Evolutionary conservation across 768 basidiomycete species (phyloP).

Genomic region (Boletus vermiculosoides): DNA sequence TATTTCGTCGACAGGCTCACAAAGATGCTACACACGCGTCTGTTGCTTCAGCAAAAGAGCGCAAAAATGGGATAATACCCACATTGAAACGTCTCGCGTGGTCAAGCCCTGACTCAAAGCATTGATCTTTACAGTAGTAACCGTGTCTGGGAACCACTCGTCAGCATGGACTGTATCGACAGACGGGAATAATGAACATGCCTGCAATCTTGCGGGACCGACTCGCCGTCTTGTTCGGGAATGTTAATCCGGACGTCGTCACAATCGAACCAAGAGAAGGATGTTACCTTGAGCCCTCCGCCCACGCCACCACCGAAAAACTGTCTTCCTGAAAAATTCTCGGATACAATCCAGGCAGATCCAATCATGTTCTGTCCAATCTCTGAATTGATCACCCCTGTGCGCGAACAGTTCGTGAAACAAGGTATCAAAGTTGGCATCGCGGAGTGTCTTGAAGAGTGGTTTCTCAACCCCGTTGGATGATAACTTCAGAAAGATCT

Average conservation of each 20-base stretch:
- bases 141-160: constrained; percentile 4
- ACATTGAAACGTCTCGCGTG: constrained; percentile 15
- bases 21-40: constrained; percentile 2
- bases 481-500: not conserved
- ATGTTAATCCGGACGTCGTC: not conserved
- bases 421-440: constrained; percentile 4
- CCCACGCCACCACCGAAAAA: constrained; percentile 12
- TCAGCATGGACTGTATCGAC: not conserved
- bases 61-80: not conserved
- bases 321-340: constrained; percentile 5
- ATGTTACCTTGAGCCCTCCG: constrained; percentile 8
- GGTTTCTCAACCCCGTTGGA: constrained; percentile 2
- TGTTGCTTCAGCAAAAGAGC: not conserved
- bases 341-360: constrained; percentile 2
- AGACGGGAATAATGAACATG: not conserved
- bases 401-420: constrained; percentile 9
- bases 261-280: not conserved
- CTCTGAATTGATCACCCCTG: constrained; percentile 2
- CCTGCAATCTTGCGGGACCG: constrained; percentile 8
- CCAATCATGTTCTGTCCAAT: constrained; percentile 12
- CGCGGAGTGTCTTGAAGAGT: constrained; percentile 4
- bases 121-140: constrained; percentile 13
- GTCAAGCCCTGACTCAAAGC: constrained; percentile 7
- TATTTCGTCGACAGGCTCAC: constrained; percentile 3
- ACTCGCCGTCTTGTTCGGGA: not conserved